Evolutionary conservation across 1,284 basidiomycete genomes (phyloP), one percentile per base, ranked within the genome.

Genomic region (Ceratobasidium theobromae): DNA sequence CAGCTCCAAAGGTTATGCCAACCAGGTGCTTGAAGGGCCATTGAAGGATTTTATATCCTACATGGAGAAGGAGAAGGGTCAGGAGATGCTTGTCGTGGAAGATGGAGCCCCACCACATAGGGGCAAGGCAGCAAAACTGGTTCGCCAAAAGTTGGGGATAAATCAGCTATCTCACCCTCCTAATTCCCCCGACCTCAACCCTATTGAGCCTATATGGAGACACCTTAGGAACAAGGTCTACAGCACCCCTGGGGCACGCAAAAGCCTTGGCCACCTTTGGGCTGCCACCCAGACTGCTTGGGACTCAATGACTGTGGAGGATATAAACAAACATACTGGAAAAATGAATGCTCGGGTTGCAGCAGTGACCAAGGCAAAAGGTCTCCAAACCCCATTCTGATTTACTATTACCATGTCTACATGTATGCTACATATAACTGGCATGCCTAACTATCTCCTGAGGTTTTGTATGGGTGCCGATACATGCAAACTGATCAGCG

Each of bases 141-240:
- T 25, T 18, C 27, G 23, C 28, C 16, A 49, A 21, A 6, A 14
- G 25, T 30, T 48, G 6, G 33, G 46, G 9, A 51, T 62, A 16
- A 14, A 62, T 8, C 27, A 32, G 8, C 45, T 62, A 40, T 16
- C 54, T 4, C 41, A 58, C 23, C 41, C 54, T 11, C 54, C 41
- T 3, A 46, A 18, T 33, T 58, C 54, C 6, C 54, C 41, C 1
- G 28, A 58, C 54, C 43, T 58, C 18, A 58, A 46, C 41, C 54
- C 54, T 3, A 46, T 58, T 16, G 41, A 58, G 28, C 54, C 54
- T n/a, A 4, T 46, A 46, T 45, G 54, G 41, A 11, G 8, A 4
- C 1, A 27, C 1, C 40, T 58, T 41, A 58, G 46, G 28, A 0
- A n/a, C 1, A 0, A 33, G 18, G 43, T 46, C 1, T 21, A 30